Evolutionary conservation across 2,329 filamentous ascomycete genomes (phyloP).

Genomic region (Alternaria solani): DNA sequence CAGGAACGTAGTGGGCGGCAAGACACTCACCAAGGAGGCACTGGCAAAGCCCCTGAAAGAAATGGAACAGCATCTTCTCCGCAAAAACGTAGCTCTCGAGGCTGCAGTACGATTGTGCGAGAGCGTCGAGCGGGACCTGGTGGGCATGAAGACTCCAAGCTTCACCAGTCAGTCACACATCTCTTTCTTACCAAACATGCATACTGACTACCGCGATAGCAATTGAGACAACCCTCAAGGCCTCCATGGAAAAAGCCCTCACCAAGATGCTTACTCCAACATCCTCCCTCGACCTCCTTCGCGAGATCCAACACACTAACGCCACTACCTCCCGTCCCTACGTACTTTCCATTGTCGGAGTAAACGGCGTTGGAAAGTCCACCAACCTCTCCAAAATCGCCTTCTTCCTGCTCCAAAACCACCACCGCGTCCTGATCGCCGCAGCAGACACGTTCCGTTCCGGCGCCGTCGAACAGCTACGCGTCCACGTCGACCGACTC

Average conservation of each 20-base stretch:
- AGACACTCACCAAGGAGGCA: conserved; percentile 87
- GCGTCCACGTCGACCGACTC: conserved; percentile 92
- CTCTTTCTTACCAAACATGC: not conserved
- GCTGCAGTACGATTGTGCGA: conserved; percentile 90
- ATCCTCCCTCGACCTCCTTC: conserved; percentile 90
- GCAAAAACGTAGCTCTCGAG: conserved; percentile 96
- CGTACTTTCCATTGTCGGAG: conserved; percentile 96
- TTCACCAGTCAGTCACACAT: conserved; percentile 71
- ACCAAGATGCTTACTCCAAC: conserved; percentile 96
- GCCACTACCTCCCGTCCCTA: conserved; percentile 78
- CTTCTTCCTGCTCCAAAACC: conserved; percentile 97
- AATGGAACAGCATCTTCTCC: conserved; percentile 93
- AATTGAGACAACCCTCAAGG: conserved; percentile 81
- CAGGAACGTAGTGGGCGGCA: conserved; percentile 93
- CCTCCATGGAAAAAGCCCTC: conserved; percentile 89
- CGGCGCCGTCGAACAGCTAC: conserved; percentile 94
- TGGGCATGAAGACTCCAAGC: conserved; percentile 88
- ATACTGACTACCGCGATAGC: conserved; percentile 50
- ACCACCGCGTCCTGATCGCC: conserved; percentile 91
- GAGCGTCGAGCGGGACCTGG: conserved; percentile 86
- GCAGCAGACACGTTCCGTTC: conserved; percentile 97
- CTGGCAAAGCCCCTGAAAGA: conserved; percentile 91
- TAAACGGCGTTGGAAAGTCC: conserved; percentile 98
- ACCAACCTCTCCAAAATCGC: conserved; percentile 98
- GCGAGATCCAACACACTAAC: conserved; percentile 81